phyloP scores from a whole-genome alignment of 169 alveolate species.

The Toxoplasma gondii region DNA sequence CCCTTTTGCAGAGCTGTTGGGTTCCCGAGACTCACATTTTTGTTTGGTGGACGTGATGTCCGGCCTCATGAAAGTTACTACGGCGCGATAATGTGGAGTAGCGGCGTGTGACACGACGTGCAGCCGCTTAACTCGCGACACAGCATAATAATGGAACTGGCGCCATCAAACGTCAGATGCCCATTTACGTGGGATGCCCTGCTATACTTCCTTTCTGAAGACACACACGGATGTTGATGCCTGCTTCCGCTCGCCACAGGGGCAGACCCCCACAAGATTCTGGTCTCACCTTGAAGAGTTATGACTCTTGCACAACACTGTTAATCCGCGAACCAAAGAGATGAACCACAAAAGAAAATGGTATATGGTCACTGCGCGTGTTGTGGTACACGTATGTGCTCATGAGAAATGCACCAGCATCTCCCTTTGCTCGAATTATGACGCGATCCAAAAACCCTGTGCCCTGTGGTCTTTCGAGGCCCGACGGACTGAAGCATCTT shows the following conservation, averaged over 20 bases:
- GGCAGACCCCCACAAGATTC: background rate
- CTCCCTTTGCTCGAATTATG: background rate
- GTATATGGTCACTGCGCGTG: slow-evolving; percentile 5
- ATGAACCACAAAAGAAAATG: background rate
- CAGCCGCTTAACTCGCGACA: no score
- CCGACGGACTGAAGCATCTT: background rate
- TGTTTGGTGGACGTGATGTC: no score
- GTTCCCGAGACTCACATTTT: no score
- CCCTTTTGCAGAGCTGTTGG: no score
- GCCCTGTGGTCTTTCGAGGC: background rate
- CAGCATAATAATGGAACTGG: no score
- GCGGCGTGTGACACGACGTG: no score
- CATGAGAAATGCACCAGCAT: background rate
- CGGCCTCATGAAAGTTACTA: no score
- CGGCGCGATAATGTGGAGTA: no score
- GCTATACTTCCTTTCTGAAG: background rate
- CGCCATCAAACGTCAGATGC: no score
- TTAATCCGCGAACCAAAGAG: background rate
- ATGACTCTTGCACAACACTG: background rate
- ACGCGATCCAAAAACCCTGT: slow-evolving; percentile 2
- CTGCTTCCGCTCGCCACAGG: background rate
- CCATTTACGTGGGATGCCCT: no score
- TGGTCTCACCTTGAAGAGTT: no score
- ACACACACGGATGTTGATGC: background rate
- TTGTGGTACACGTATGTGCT: background rate